Conservation (phyloP, 306 rosid genomes). For the Malus fusca region DNA sequence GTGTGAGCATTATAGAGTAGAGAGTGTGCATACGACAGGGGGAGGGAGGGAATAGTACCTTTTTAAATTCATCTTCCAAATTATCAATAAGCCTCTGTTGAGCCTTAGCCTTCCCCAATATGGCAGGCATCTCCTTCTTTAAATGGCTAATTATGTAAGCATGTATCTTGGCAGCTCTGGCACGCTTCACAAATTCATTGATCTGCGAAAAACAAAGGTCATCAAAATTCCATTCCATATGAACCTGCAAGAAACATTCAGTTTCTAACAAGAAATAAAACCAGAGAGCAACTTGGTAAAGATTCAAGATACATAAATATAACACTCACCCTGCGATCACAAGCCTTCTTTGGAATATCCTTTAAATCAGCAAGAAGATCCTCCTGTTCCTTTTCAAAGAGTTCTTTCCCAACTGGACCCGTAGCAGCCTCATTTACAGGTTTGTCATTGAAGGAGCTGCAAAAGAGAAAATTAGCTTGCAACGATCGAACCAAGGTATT, state of each 20-base stretch:
- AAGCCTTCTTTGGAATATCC: conserved; percentile 90
- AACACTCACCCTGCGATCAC: conserved; percentile 79
- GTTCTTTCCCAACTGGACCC: conserved; percentile 77
- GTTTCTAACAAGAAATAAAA: background rate
- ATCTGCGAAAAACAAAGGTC: conserved; percentile 36
- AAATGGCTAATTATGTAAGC: conserved; percentile 91
- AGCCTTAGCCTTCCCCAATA: conserved; percentile 83
- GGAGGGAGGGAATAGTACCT: conserved; percentile 39
- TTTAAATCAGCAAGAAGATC: conserved; percentile 84
- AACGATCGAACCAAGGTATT: background rate
- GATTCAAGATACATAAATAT: background rate
- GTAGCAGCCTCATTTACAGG: conserved; percentile 37
- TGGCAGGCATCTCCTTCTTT: conserved; percentile 76
- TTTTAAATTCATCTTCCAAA: conserved; percentile 61
- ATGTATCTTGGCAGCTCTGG: conserved; percentile 84
- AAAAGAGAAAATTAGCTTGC: conserved; percentile 1
- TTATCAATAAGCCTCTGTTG: conserved; percentile 74
- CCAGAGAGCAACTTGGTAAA: background rate
- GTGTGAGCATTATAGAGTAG: background rate
- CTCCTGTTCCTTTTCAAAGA: conserved; percentile 86
- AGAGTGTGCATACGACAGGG: background rate
- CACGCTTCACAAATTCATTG: conserved; percentile 92
- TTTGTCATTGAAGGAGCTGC: conserved; percentile 92
- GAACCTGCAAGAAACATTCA: background rate
- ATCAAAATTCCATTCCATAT: background rate